Conservation (phyloP, 2,329 filamentous ascomycete genomes). For the Fusarium euwallaceae region DNA sequence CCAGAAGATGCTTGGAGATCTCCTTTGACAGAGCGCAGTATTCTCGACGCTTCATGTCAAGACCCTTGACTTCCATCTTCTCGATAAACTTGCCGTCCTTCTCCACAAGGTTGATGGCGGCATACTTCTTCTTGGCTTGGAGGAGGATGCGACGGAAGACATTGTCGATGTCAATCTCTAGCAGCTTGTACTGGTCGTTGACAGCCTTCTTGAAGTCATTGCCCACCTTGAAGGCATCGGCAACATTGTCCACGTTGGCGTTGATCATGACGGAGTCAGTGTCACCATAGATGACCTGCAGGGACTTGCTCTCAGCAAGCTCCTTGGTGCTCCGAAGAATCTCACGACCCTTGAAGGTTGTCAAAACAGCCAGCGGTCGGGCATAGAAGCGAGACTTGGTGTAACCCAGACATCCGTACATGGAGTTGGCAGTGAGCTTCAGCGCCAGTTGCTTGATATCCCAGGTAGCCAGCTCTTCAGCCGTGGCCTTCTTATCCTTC, state of each 20-base stretch:
- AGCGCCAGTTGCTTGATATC: slow-evolving; percentile 97
- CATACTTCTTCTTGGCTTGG: slow-evolving; percentile 99
- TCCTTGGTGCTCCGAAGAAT: slow-evolving; percentile 97
- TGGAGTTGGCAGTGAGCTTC: slow-evolving; percentile 98
- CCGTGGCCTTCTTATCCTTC: slow-evolving; percentile 90
- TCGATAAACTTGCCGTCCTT: slow-evolving; percentile 90
- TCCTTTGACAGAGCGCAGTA: slow-evolving; percentile 97
- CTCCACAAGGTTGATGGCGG: slow-evolving; percentile 93
- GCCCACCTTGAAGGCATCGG: slow-evolving; percentile 90
- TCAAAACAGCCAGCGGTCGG: slow-evolving; percentile 92
- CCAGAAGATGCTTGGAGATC: slow-evolving; percentile 88
- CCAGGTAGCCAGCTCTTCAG: slow-evolving; percentile 92
- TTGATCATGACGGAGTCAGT: slow-evolving; percentile 99
- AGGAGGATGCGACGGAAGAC: slow-evolving; percentile 93
- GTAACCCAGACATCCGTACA: slow-evolving; percentile 99
- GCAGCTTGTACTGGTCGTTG: slow-evolving; percentile 90
- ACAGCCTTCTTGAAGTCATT: slow-evolving; percentile 95
- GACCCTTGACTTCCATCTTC: slow-evolving; percentile 96
- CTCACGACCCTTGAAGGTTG: slow-evolving; percentile 96
- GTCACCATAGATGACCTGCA: slow-evolving; percentile 98
- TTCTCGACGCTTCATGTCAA: slow-evolving; percentile 97
- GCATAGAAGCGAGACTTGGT: slow-evolving; percentile 98
- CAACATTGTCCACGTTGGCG: slow-evolving; percentile 93
- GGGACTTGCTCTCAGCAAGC: slow-evolving; percentile 88
- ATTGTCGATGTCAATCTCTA: slow-evolving; percentile 99